Evolutionary conservation across 371 early-diverging fungal genomes (phyloP).

Genomic region (Umbelopsis sp.): DNA sequence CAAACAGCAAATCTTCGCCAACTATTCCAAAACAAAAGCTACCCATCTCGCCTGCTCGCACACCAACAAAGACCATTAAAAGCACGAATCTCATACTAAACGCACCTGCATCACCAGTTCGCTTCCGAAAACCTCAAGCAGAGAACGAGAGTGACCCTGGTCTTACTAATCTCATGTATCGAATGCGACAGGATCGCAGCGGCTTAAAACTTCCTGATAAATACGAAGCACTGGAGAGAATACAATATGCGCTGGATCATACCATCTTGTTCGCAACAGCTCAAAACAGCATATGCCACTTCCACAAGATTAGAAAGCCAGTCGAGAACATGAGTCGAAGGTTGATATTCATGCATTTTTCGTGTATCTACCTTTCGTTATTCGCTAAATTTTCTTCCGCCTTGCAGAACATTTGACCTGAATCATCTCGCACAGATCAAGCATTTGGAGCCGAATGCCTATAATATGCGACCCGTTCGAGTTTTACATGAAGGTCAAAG

Average conservation of each 20-base stretch:
- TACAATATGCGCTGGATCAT: conserved; percentile 16
- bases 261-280: conserved; percentile 18
- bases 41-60: not conserved
- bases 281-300: conserved; percentile 13
- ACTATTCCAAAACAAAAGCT: not conserved
- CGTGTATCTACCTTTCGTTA: not conserved
- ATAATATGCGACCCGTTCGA: conserved; percentile 11
- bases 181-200: conserved; percentile 6
- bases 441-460: conserved; percentile 9
- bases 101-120: not conserved
- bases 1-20: not conserved
- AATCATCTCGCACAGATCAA: conserved; percentile 20
- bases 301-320: conserved; percentile 16
- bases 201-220: conserved; percentile 19
- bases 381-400: not conserved
- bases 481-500: conserved; percentile 13
- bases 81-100: not conserved
- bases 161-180: conserved; percentile 4
- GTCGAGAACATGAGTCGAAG: conserved; percentile 18
- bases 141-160: not conserved
- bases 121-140: conserved; percentile 2
- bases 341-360: not conserved
- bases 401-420: conserved; percentile 12
- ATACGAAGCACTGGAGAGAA: conserved; percentile 17
- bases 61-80: not conserved